Evolutionary conservation across 169 alveolate genomes (phyloP).

Genomic region (Cryptosporidium parvum): DNA sequence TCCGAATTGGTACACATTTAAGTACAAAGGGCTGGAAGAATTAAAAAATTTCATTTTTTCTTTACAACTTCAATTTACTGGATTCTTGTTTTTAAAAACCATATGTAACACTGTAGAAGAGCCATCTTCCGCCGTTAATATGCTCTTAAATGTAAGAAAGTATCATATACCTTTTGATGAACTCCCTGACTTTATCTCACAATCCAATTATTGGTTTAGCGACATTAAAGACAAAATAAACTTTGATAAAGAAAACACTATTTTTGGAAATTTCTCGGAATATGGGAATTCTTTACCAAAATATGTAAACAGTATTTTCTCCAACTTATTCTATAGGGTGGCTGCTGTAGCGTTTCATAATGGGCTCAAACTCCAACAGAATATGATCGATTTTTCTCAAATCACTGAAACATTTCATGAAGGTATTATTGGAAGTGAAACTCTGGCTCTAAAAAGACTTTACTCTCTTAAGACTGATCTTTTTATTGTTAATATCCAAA

Average conservation of each 20-base stretch:
- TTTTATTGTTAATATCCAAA: not conserved
- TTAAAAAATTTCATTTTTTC: not conserved
- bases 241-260: constrained; percentile 27
- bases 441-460: constrained; percentile 16
- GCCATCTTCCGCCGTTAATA: not conserved
- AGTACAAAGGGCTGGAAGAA: not conserved
- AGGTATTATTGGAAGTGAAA: constrained; percentile 3
- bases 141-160: constrained; percentile 1
- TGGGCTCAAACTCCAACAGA: constrained; percentile 55
- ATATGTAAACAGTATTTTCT: constrained; percentile 47
- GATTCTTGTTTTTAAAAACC: constrained; percentile 15
- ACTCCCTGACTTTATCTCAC: constrained; percentile 53
- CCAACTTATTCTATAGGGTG: constrained; percentile 29
- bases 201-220: constrained; percentile 39
- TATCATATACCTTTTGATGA: constrained; percentile 34
- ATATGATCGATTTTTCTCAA: constrained; percentile 20
- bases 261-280: constrained; percentile 5
- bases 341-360: constrained; percentile 38
- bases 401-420: constrained; percentile 2
- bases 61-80: constrained; percentile 32
- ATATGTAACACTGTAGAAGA: constrained; percentile 9
- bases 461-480: constrained; percentile 25
- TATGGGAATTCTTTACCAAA: constrained; percentile 14
- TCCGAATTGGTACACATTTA: constrained; percentile 26
- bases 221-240: constrained; percentile 34